These are phyloP conservation scores for Amaranthus palmeri DNA, from an alignment of 148 eudicot genomes.

Conservation along the genomic window DNA sequence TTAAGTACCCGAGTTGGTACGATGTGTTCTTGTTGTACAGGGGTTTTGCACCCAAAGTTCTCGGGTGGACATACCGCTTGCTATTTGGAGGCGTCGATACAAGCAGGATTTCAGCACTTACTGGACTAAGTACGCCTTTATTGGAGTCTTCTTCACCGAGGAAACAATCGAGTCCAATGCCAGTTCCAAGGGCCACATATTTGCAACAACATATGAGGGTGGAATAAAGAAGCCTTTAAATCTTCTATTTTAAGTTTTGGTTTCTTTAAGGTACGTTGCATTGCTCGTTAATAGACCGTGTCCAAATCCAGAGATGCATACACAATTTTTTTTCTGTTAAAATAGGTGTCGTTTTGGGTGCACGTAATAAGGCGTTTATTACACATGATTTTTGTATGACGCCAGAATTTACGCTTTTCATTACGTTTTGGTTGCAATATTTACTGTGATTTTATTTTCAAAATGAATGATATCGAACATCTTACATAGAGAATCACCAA, in stretches of 20 bases:
- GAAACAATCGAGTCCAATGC: slow-evolving; percentile 23
- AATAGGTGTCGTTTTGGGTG: too few species aligned
- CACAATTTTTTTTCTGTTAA: too few species aligned
- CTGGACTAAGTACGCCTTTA: slow-evolving; percentile 64
- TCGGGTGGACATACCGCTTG: slow-evolving; percentile 66
- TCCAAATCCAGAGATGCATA: background rate
- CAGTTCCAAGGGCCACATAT: slow-evolving; percentile 21
- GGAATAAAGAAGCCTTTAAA: slow-evolving; percentile 6
- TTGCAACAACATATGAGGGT: slow-evolving; percentile 21
- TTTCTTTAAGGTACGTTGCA: background rate
- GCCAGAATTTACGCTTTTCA: too few species aligned
- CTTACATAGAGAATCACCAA: too few species aligned
- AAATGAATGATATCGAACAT: too few species aligned
- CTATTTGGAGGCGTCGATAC: slow-evolving; percentile 34
- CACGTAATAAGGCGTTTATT: too few species aligned
- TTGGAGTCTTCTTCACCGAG: slow-evolving; percentile 37
- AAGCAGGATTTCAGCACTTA: slow-evolving; percentile 37
- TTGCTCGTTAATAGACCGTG: background rate
- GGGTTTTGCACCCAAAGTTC: slow-evolving; percentile 67
- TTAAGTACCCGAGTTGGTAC: slow-evolving; percentile 85
- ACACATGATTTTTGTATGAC: too few species aligned
- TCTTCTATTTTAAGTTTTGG: background rate
- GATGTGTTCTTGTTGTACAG: slow-evolving; percentile 62
- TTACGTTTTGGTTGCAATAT: too few species aligned
- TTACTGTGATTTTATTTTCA: too few species aligned